These are phyloP conservation scores for Lactarius indigo DNA, from an alignment of 768 basidiomycete species.

Conservation along the genomic window DNA sequence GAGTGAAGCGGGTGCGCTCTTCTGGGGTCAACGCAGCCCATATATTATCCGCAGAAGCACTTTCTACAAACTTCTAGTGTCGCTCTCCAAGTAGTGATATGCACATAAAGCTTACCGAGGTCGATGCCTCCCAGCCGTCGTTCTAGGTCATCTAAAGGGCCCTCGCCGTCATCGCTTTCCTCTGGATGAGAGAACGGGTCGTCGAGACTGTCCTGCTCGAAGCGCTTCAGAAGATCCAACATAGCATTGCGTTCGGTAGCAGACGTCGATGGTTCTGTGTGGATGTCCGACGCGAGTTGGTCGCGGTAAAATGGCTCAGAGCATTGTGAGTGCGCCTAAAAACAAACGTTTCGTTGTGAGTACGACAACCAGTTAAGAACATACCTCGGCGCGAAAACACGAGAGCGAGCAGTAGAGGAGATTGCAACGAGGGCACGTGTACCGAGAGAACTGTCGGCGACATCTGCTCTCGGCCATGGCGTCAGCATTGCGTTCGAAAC, in stretches of 20 bases:
- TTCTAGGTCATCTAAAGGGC: slow-evolving; percentile 33
- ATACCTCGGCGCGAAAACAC: slow-evolving; percentile 61
- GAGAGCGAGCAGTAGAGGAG: slow-evolving; percentile 72
- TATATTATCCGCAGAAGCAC: slow-evolving; percentile 51
- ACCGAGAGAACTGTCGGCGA: slow-evolving; percentile 69
- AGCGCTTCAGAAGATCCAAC: slow-evolving; percentile 65
- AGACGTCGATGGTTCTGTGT: slow-evolving; percentile 49
- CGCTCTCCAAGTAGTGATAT: neutral
- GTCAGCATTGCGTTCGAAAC: neutral
- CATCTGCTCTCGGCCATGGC: slow-evolving; percentile 45
- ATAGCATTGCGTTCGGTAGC: slow-evolving; percentile 59
- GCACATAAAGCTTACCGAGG: slow-evolving; percentile 45
- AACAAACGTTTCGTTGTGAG: neutral
- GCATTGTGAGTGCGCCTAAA: slow-evolving; percentile 62
- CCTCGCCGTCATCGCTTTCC: slow-evolving; percentile 36
- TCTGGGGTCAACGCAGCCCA: slow-evolving; percentile 59
- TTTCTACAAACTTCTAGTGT: slow-evolving; percentile 38
- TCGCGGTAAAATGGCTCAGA: slow-evolving; percentile 81
- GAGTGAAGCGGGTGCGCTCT: slow-evolving; percentile 59
- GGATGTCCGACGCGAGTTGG: slow-evolving; percentile 64
- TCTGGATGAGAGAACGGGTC: slow-evolving; percentile 36
- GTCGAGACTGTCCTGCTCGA: slow-evolving; percentile 57
- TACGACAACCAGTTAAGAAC: neutral
- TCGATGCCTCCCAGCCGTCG: slow-evolving; percentile 54
- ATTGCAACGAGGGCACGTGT: slow-evolving; percentile 81